phyloP scores from a whole-genome alignment of 1,284 basidiomycete species.

The Tranzscheliella williamsii region DNA sequence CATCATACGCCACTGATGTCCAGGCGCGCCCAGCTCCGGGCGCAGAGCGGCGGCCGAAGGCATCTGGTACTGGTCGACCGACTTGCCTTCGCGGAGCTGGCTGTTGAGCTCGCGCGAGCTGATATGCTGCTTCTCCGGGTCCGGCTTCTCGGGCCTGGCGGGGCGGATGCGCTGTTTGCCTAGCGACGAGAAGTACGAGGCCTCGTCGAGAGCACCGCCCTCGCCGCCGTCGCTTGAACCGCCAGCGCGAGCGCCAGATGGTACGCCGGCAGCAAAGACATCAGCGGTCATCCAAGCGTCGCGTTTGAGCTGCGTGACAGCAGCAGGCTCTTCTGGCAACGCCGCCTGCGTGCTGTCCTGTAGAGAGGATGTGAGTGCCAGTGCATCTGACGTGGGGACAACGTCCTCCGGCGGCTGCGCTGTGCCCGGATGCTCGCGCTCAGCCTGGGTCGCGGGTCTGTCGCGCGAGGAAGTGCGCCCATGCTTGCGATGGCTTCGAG shows the following conservation, averaged over 20 bases:
- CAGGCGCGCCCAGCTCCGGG: conserved; percentile 72
- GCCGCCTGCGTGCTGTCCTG: conserved; percentile 63
- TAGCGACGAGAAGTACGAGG: conserved; percentile 74
- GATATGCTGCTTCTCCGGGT: conserved; percentile 71
- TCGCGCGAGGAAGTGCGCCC: conserved; percentile 1
- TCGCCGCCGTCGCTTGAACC: not conserved
- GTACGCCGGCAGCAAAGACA: too few species aligned
- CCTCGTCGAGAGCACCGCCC: conserved; percentile 61
- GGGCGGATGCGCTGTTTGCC: conserved; percentile 69
- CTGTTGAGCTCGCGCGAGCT: conserved; percentile 75
- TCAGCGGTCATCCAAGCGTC: conserved; percentile 85
- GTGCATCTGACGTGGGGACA: conserved; percentile 78
- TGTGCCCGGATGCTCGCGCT: not conserved
- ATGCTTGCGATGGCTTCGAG: conserved; percentile 57
- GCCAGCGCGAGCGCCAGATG: not conserved
- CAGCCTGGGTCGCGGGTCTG: not conserved
- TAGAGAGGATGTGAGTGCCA: conserved; percentile 69
- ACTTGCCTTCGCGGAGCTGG: conserved; percentile 70
- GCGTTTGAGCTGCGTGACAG: conserved; percentile 64
- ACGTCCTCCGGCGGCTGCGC: conserved; percentile 70
- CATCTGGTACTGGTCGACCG: conserved; percentile 67
- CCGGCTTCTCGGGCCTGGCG: conserved; percentile 65
- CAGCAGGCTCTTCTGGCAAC: conserved; percentile 61
- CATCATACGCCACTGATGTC: conserved; percentile 97
- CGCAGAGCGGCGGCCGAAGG: not conserved